Evolutionary conservation across 768 basidiomycete genomes (phyloP).

Genomic region (Cystofilobasidium capitatum): DNA sequence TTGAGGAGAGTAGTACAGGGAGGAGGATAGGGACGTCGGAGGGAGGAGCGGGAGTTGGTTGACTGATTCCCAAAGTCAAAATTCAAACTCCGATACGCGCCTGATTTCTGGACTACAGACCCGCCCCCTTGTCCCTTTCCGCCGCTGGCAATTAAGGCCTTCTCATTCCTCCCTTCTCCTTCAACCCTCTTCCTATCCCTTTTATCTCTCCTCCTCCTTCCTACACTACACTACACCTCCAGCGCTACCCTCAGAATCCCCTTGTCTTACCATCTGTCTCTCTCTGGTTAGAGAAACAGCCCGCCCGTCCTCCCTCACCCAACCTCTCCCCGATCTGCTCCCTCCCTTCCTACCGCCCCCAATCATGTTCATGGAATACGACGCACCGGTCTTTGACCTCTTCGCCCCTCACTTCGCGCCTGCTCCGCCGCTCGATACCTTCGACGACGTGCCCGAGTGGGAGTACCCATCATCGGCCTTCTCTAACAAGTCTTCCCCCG

Average conservation of each 20-base stretch:
- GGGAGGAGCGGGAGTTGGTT: too few relatives aligned
- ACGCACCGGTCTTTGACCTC: too few relatives aligned
- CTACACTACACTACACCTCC: too few relatives aligned
- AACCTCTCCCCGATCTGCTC: neutral
- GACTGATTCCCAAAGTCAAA: too few relatives aligned
- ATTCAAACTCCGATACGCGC: neutral
- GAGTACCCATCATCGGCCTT: neutral
- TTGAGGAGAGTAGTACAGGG: neutral
- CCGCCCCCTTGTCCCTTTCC: too few relatives aligned
- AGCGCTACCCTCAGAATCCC: too few relatives aligned
- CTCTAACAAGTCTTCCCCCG: too few relatives aligned
- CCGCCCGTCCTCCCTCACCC: neutral
- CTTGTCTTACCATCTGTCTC: neutral
- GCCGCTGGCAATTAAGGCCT: neutral
- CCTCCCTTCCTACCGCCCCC: constrained; percentile 1
- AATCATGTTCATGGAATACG: neutral
- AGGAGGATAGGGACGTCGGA: too few relatives aligned
- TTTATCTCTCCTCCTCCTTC: neutral
- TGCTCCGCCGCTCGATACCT: neutral
- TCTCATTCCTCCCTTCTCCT: neutral
- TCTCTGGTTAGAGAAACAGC: constrained; percentile 8
- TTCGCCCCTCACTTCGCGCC: neutral
- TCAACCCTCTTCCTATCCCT: neutral
- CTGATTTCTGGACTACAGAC: neutral
- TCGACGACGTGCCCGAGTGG: neutral